Percentiles rank a stretch among this genome's conserved stretches.
Conservation (phyloP, 2,329 filamentous ascomycete genomes). For the Cytospora leucostoma region DNA sequence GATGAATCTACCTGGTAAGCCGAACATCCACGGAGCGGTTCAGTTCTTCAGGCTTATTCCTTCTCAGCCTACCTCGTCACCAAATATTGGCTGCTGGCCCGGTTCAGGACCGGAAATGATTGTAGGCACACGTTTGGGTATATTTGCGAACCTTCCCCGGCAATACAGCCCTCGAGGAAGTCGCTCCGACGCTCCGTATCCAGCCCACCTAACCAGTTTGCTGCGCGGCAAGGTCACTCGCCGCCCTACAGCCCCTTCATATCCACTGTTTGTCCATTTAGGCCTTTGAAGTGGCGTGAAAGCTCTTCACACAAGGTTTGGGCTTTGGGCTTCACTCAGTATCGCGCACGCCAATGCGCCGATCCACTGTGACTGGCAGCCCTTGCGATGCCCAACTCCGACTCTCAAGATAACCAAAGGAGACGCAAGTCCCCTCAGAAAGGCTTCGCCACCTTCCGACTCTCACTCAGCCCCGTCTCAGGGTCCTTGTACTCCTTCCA, state of each 20-base stretch:
- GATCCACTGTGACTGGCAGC: not conserved
- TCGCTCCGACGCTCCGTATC: not conserved
- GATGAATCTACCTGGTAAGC: not conserved
- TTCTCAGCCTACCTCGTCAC: not conserved
- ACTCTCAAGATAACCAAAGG: not conserved
- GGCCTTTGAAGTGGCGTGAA: not conserved
- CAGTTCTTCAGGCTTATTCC: not conserved
- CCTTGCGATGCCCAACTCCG: not conserved
- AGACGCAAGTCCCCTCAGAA: slow-evolving; percentile 54
- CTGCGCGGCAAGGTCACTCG: not conserved
- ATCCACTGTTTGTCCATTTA: not conserved
- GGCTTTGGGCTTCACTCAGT: not conserved
- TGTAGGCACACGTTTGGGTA: not conserved
- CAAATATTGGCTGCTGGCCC: not conserved
- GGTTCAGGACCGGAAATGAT: not conserved
- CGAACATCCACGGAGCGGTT: not conserved
- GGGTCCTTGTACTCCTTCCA: slow-evolving; percentile 95
- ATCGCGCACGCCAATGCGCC: not conserved
- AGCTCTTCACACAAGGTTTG: not conserved
- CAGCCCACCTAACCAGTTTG: not conserved
- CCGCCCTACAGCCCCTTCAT: not conserved
- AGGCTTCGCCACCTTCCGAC: slow-evolving; percentile 91
- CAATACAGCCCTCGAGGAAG: not conserved
- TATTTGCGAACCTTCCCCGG: not conserved
- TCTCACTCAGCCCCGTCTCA: slow-evolving; percentile 73